Evolutionary conservation across 306 rosid genomes (phyloP).

Genomic region (Senna tora): DNA sequence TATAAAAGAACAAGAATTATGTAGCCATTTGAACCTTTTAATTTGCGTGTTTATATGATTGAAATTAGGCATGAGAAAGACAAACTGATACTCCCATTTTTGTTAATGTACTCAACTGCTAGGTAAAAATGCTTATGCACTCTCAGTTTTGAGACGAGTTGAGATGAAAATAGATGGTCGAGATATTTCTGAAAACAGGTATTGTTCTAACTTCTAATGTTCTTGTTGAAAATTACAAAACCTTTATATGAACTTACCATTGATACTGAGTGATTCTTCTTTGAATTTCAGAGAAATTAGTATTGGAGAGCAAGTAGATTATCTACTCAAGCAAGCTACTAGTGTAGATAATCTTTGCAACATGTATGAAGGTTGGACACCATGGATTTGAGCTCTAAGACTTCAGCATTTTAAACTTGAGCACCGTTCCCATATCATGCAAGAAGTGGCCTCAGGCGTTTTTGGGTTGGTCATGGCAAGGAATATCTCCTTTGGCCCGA

Average conservation of each 20-base stretch:
- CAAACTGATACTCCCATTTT: constrained; percentile 31
- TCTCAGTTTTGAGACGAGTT: constrained; percentile 77
- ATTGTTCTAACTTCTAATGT: too few species aligned
- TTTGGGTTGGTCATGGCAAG: constrained; percentile 29
- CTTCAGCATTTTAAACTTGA: constrained; percentile 29
- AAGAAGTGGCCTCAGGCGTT: constrained; percentile 35
- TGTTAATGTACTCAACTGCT: constrained; percentile 35
- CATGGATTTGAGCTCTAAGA: constrained; percentile 80
- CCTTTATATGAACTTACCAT: constrained; percentile 23
- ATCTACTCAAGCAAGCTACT: constrained; percentile 91
- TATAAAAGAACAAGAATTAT: constrained; percentile 25
- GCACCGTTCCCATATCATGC: constrained; percentile 33
- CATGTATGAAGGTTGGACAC: constrained; percentile 99
- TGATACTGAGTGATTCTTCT: constrained; percentile 33
- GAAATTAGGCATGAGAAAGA: constrained; percentile 28
- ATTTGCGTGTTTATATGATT: constrained; percentile 24
- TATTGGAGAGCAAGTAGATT: constrained; percentile 86
- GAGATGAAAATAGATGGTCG: constrained; percentile 90
- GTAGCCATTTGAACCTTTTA: constrained; percentile 7
- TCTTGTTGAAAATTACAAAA: constrained; percentile 34
- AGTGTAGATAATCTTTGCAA: constrained; percentile 92
- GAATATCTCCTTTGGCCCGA: constrained; percentile 32
- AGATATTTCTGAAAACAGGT: constrained; percentile 83
- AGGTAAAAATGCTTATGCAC: constrained; percentile 89
- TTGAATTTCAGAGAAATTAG: constrained; percentile 73